phyloP scores from a whole-genome alignment of 2,329 filamentous ascomycete species.

The Tetracladium maxilliforme region DNA sequence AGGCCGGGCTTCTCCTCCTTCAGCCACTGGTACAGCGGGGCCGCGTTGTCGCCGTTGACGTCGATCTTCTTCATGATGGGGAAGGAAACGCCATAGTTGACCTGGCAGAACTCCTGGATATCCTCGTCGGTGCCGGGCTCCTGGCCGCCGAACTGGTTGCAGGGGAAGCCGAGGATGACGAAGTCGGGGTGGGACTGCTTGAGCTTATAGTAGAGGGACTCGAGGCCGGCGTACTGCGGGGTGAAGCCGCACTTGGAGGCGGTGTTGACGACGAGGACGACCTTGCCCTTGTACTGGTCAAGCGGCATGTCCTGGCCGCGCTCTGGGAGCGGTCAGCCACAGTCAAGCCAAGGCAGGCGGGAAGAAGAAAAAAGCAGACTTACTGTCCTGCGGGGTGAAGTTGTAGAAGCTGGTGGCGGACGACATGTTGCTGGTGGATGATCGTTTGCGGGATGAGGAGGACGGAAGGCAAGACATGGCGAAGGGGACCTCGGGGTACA shows the following conservation, averaged over 20 bases:
- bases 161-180: conserved; percentile 85
- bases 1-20: conserved; percentile 64
- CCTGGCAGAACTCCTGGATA: conserved; percentile 72
- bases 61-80: conserved; percentile 87
- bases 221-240: conserved; percentile 81
- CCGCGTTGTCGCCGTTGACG: conserved; percentile 75
- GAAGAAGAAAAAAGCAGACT: conserved; percentile 15
- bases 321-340: conserved; percentile 30
- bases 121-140: conserved; percentile 70
- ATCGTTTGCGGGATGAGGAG: too few relatives aligned
- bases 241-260: conserved; percentile 99
- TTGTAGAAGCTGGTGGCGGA: conserved; percentile 65
- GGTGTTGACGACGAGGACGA: conserved; percentile 92
- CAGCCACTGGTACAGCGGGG: conserved; percentile 67
- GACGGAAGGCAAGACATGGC: too few relatives aligned
- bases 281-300: conserved; percentile 68
- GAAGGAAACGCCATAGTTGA: conserved; percentile 91
- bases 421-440: too few relatives aligned
- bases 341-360: conserved; percentile 1
- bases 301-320: conserved; percentile 61
- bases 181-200: conserved; percentile 63
- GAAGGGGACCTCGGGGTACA: too few relatives aligned
- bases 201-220: conserved; percentile 75
- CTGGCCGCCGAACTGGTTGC: conserved; percentile 92
- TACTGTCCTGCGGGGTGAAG: conserved; percentile 73